Evolutionary conservation across 2,329 filamentous ascomycete genomes (phyloP), one percentile per base, ranked within the genome.

Genomic region (Hysterium pulicare): DNA sequence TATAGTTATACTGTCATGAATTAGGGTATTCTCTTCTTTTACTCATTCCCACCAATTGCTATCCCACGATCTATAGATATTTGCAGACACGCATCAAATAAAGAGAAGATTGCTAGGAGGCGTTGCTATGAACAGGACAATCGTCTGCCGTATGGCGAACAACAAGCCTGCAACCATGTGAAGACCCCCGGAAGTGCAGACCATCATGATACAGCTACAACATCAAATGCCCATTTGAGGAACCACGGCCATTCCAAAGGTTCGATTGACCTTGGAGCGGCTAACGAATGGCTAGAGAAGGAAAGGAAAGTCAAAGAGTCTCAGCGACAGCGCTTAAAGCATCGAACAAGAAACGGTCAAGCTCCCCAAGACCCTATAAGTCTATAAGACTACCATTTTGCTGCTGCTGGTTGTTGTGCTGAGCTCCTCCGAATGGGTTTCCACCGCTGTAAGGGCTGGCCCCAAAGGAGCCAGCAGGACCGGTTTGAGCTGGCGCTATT

Each of bases 381-480:
- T 84, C 81, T 61, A 84, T 84, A 68, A 84, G 61, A 59, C 80
- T 83, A 41, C 77, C 76, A 44, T 71, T 67, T 36, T 62, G 62
- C 46, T 71, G 67, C 42, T 71, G 70, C 47, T 69, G 70, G 41
- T 68, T 66, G 13, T 50, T 58, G 44, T 59, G 59, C 44, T 60
- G 55, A 36, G 61, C 53, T 15, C 42, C 57, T 17, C 76, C 79
- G 64, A 81, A 83, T 0, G 79, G 78, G 57, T 82, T 82, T 53
- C 60, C 71, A 31, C 53, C 69, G 53, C 45, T 63, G 54, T 67
- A 72, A 57, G 56, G 65, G 34, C 62, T 67, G 40, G 68, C 60
- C 11, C 71, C 71, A 54, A 70, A 74, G n/a, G 60, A 67, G 39
- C 63, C 66, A 4, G 67, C 73, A 13, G 74, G 74, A 4, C 75